phyloP scores from a whole-genome alignment of 345 rosid species.

The Raphanus raphanistrum region DNA sequence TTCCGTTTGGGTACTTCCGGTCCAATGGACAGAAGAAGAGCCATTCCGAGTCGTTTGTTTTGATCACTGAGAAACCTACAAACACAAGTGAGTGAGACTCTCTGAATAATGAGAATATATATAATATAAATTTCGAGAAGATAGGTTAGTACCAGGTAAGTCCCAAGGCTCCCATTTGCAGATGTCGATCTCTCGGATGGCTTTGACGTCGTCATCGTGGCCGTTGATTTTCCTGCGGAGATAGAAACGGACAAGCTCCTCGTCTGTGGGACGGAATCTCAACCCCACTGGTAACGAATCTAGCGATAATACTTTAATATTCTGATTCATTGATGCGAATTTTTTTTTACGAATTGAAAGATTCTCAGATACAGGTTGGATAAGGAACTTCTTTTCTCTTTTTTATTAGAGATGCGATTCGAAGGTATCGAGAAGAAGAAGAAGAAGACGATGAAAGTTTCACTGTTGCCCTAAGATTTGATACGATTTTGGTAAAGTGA shows the following conservation, averaged over 20 bases:
- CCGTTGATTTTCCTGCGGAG: slow-evolving; percentile 80
- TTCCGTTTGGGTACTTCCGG: slow-evolving; percentile 85
- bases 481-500: slow-evolving; percentile 39
- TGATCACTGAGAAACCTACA: slow-evolving; percentile 63
- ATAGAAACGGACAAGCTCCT: slow-evolving; percentile 68
- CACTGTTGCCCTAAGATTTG: slow-evolving; percentile 17
- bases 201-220: slow-evolving; percentile 49
- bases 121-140: background rate
- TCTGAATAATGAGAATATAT: too few relatives aligned
- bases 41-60: slow-evolving; percentile 75
- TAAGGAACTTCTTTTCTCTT: background rate
- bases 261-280: slow-evolving; percentile 91
- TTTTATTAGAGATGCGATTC: slow-evolving; percentile 27
- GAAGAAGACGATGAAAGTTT: background rate
- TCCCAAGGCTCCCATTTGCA: slow-evolving; percentile 98
- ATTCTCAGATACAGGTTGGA: slow-evolving; percentile 19
- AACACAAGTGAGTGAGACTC: background rate
- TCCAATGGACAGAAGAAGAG: slow-evolving; percentile 94
- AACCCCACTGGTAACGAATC: slow-evolving; percentile 76
- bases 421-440: slow-evolving; percentile 23
- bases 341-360: background rate
- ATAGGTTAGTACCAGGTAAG: slow-evolving; percentile 61
- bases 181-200: slow-evolving; percentile 78
- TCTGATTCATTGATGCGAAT: slow-evolving; percentile 35
- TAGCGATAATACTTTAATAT: slow-evolving; percentile 52